Evolutionary conservation across 2,329 filamentous ascomycete species (phyloP), one percentile per base, ranked within the genome.

Genomic region (Metarhizium sp.): DNA sequence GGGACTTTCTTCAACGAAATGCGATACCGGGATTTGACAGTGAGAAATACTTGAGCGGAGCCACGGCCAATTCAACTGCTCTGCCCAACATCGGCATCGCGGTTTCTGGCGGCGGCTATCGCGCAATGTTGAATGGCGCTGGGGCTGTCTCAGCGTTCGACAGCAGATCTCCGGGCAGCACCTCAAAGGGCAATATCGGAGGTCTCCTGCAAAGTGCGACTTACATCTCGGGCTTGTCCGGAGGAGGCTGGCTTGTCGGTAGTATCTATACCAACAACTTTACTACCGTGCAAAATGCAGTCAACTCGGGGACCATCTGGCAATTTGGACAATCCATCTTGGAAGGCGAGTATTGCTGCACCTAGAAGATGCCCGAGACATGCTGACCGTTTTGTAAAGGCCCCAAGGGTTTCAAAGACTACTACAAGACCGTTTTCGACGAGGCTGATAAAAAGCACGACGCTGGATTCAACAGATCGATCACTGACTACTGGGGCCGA

Each of bases 401-500:
- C 1, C 72, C 72, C 11, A 61, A 69, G 49, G 62, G 66, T 50
- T 67, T 68, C 55, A 66, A 67, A 38, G 63, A 70, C 55, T 75
- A 75, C 61, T 75, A 73, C 60, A 61, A 59, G 16, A 60, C 63
- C 47, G 63, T 76, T 50, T 64, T 71, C 50, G 62, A 63, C 38
- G 63, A 68, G 36, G 68, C 74, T 14, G 57, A 61, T 2, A 61
- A 60, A 55, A 75, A 75, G 66, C 63, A 67, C 25, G 63, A 70
- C n/a, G 70, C 70, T 11, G 73, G 72, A 14, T 76, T 68, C 59
- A 66, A 75, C 38, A 82, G 81, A 4, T 87, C 88, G 7, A 78
- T 96, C 55, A 96, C 91, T 0, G 91, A 96, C 72, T 90, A 90
- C 69, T 95, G 90, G 87, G 89, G 88, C 29, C 86, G 91, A 56